Evolutionary conservation across 176 grass and related monocot species (phyloP).

Genomic region (Olyra latifolia): DNA sequence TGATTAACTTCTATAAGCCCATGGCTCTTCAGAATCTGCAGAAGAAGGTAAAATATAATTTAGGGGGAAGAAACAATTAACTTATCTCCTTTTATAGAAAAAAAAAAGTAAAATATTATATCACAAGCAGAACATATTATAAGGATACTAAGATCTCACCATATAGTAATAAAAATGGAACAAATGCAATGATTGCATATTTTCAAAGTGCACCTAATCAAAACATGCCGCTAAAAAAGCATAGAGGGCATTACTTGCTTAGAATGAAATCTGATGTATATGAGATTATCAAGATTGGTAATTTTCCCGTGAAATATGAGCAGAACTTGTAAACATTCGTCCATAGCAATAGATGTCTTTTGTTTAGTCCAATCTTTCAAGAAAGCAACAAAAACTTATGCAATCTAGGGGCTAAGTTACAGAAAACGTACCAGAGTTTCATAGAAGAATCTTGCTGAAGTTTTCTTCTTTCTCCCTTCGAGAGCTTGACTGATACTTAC

Average conservation of each 20-base stretch:
- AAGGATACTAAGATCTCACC: neutral
- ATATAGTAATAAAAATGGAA: constrained; percentile 3
- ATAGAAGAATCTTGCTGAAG: constrained; percentile 81
- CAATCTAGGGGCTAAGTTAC: neutral
- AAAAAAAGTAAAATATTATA: neutral
- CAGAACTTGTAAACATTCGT: neutral
- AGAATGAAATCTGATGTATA: neutral
- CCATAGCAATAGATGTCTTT: neutral
- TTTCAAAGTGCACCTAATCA: neutral
- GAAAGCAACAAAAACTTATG: neutral
- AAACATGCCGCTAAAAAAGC: neutral
- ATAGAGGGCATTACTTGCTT: neutral
- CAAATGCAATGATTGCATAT: neutral
- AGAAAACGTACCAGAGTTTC: constrained; percentile 75
- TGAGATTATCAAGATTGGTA: neutral
- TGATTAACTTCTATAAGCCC: constrained; percentile 71
- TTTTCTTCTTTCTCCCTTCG: constrained; percentile 58
- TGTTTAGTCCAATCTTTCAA: neutral
- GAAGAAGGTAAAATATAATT: neutral
- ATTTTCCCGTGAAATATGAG: neutral
- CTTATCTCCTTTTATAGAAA: too few relatives aligned
- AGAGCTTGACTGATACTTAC: constrained; percentile 56
- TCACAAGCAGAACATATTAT: neutral
- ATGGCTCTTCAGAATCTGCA: constrained; percentile 64
- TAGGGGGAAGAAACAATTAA: too few relatives aligned